Conservation (phyloP, 495 filamentous ascomycete genomes). For the Bombardia bombarda region DNA sequence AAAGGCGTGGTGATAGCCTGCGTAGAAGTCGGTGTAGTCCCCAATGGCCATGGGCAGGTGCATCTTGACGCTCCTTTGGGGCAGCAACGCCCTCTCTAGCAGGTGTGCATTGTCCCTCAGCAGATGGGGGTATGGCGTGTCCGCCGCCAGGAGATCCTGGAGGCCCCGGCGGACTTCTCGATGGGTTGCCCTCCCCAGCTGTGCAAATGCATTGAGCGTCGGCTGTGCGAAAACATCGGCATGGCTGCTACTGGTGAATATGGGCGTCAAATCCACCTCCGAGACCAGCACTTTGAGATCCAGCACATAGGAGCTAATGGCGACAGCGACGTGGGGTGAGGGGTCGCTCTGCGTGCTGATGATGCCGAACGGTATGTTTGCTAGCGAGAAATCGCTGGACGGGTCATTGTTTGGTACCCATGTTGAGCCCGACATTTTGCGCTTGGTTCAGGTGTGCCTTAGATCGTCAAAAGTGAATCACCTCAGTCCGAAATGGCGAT, state of each 20-base stretch:
- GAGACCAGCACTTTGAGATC: constrained; percentile 60
- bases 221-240: constrained; percentile 56
- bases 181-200: constrained; percentile 64
- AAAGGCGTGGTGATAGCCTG: constrained; percentile 82
- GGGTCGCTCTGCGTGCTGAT: constrained; percentile 51
- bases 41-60: constrained; percentile 82
- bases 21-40: constrained; percentile 98
- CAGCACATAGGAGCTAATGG: constrained; percentile 70
- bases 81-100: constrained; percentile 28
- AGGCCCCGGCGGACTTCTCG: constrained; percentile 64
- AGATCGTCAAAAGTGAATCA: neutral
- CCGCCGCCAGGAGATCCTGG: constrained; percentile 57
- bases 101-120: constrained; percentile 28
- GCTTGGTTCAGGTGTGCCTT: neutral
- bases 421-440: constrained; percentile 17
- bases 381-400: constrained; percentile 60
- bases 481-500: neutral
- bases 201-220: constrained; percentile 77
- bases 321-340: constrained; percentile 59
- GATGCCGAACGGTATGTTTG: constrained; percentile 92
- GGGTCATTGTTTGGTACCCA: constrained; percentile 31
- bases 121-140: constrained; percentile 29
- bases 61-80: constrained; percentile 53
- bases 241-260: constrained; percentile 52
- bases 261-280: constrained; percentile 48